Evolutionary conservation across 2,329 filamentous ascomycete genomes (phyloP).

Genomic region (Epicoccum nigrum): DNA sequence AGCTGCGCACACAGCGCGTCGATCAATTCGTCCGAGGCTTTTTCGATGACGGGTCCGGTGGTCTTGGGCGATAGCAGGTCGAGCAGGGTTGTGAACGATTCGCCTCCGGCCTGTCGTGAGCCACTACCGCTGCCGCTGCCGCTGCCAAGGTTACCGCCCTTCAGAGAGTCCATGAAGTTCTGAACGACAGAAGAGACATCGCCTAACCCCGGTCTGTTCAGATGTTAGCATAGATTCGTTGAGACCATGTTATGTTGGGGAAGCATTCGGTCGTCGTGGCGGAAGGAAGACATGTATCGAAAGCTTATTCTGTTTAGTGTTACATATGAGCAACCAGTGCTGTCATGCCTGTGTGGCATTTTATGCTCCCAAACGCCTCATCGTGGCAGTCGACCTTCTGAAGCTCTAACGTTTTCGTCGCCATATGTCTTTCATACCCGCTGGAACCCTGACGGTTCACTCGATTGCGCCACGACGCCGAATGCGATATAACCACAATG

Average conservation of each 20-base stretch:
- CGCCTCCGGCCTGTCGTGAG: conserved; percentile 52
- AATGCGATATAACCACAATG: conserved; percentile 35
- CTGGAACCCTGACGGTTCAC: conserved; percentile 26
- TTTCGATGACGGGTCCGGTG: conserved; percentile 78
- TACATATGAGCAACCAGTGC: conserved; percentile 40
- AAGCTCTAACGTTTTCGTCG: conserved; percentile 22
- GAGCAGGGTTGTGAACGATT: conserved; percentile 79
- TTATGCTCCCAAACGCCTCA: conserved; percentile 44
- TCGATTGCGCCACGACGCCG: conserved; percentile 46
- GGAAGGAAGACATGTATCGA: conserved; percentile 31
- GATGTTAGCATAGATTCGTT: conserved; percentile 29
- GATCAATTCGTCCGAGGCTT: conserved; percentile 67
- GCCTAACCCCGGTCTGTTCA: conserved; percentile 55
- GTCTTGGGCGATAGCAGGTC: conserved; percentile 81
- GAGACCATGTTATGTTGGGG: conserved; percentile 14
- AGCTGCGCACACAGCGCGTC: conserved; percentile 79
- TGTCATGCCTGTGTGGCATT: conserved; percentile 29
- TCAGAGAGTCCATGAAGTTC: conserved; percentile 85
- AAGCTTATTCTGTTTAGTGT: conserved; percentile 46
- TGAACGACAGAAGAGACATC: conserved; percentile 82
- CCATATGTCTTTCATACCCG: conserved; percentile 29
- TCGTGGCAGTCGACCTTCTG: conserved; percentile 24
- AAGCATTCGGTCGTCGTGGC: conserved; percentile 37
- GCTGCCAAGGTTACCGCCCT: conserved; percentile 57
- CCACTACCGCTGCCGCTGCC: conserved; percentile 46